Evolutionary conservation across 2,329 filamentous ascomycete species (phyloP).

Genomic region (Fusarium beomiforme): DNA sequence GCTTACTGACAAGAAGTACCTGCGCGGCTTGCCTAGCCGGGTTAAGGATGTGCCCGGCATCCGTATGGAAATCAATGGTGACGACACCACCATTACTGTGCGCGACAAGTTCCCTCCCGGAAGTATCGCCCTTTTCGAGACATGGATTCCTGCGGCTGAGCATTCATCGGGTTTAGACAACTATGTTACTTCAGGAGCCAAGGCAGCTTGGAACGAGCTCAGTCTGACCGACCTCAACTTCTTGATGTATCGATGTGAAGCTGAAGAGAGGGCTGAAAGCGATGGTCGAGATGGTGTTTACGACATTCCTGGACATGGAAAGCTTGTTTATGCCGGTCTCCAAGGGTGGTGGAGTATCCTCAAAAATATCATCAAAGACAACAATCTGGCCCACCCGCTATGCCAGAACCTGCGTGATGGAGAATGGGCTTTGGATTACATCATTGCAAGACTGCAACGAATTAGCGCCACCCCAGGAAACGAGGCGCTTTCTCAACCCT

Average conservation of each 20-base stretch:
- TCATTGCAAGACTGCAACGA: slow-evolving; percentile 79
- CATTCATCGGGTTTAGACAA: slow-evolving; percentile 85
- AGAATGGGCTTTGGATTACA: slow-evolving; percentile 92
- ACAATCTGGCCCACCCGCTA: slow-evolving; percentile 91
- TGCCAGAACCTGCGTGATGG: slow-evolving; percentile 93
- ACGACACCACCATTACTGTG: slow-evolving; percentile 82
- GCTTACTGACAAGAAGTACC: slow-evolving; percentile 73
- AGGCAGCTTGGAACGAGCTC: slow-evolving; percentile 79
- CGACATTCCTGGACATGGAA: slow-evolving; percentile 82
- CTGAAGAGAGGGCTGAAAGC: slow-evolving; percentile 84
- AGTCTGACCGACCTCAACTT: slow-evolving; percentile 89
- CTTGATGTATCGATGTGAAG: slow-evolving; percentile 88
- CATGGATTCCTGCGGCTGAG: slow-evolving; percentile 90
- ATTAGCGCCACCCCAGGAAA: slow-evolving; percentile 73
- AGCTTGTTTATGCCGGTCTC: slow-evolving; percentile 92
- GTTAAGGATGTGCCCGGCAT: slow-evolving; percentile 80
- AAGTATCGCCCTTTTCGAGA: slow-evolving; percentile 94
- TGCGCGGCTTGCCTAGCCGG: slow-evolving; percentile 86
- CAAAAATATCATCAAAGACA: slow-evolving; percentile 83
- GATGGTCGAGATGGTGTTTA: slow-evolving; percentile 87
- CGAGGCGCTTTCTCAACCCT: slow-evolving; percentile 69
- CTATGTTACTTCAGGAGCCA: slow-evolving; percentile 84
- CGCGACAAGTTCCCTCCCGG: slow-evolving; percentile 89
- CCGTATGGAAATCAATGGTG: slow-evolving; percentile 74
- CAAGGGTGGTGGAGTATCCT: slow-evolving; percentile 98